Base-by-base conservation (phyloP, 805 yeast genomes). In the Wickerhamomyces xylosicus region DNA sequence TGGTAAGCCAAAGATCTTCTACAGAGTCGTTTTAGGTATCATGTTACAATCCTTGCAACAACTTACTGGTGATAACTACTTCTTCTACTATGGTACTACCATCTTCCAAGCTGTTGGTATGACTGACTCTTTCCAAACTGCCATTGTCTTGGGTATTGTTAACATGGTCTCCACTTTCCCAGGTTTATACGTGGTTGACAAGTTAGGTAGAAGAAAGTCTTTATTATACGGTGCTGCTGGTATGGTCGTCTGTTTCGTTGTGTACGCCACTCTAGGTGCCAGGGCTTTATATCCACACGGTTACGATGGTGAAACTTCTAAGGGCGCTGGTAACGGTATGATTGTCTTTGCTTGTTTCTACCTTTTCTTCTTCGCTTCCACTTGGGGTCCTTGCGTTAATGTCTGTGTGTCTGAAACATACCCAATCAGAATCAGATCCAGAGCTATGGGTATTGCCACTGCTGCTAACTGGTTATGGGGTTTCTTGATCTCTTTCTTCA, bases 341-440 rank as follows among this genome's bases (percentile, higher is more conserved):
- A 77, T 79, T 56, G 73, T 76, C 62, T 67, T 79, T 49, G 69
- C 85, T 19, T 76, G 83, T 66, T 63, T 79, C 52, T 79, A 67
- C 69, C 74, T 79, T 47, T 77, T 78, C 71, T 76, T 69, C 66
- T 79, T 79, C 51, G 85, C 85, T 21, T 69, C 79, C 36, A 74
- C 85, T 19, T 79, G 85, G 85, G 85, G 83, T 48, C 82, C 85
- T 53, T 69, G 72, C 50, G 74, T 71, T 41, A 79, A 66, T 61
- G 76, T 75, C 43, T 76, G 79, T 48, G 71, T 74, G 32, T 72
- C 85, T 34, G 86, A 79, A 60, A 67, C 77, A 38, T 79, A 74
- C 63, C 87, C 87, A 60, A 68, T 79, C 54, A 73, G 85, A 69
- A 76, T 80, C 57, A 74, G 79, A 58, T 54, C 74, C 58, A 49